Percentiles rank a stretch among this genome's conserved stretches.
These are phyloP conservation scores for Trichoderma orchidacearum DNA, from an alignment of 495 filamentous ascomycete species.

Conservation along the genomic window DNA sequence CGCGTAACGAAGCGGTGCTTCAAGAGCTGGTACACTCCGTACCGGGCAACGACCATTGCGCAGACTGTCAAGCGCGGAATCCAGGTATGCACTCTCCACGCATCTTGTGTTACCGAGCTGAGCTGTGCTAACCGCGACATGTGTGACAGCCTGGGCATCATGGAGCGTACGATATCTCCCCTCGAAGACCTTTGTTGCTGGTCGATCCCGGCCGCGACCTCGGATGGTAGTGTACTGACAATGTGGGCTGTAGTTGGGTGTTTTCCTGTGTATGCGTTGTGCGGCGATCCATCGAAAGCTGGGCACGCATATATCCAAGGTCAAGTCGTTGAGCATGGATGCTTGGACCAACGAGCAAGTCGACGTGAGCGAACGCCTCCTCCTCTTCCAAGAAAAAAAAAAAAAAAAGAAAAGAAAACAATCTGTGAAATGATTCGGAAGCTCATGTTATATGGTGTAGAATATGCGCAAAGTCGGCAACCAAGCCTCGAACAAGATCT, in stretches of 20 bases:
- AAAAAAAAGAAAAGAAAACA: too few species aligned
- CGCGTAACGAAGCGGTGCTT: constrained; percentile 83
- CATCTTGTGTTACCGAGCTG: background rate
- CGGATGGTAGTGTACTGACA: constrained; percentile 3
- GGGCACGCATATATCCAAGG: constrained; percentile 94
- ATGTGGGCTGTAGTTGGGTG: constrained; percentile 32
- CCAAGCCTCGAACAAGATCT: constrained; percentile 65
- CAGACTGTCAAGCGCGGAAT: constrained; percentile 83
- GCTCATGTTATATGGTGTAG: constrained; percentile 25
- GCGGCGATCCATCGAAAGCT: constrained; percentile 90
- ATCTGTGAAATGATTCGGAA: background rate
- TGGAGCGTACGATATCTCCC: constrained; percentile 67
- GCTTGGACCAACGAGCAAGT: constrained; percentile 92
- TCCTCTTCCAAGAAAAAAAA: background rate
- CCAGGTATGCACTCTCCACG: constrained; percentile 51
- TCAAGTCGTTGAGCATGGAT: constrained; percentile 97
- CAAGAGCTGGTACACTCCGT: constrained; percentile 82
- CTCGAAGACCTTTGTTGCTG: background rate
- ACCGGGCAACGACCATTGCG: constrained; percentile 87
- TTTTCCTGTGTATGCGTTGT: constrained; percentile 97
- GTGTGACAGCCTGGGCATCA: constrained; percentile 76
- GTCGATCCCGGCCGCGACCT: background rate
- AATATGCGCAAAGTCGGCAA: constrained; percentile 91
- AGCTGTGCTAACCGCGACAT: background rate
- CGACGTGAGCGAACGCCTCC: constrained; percentile 46